A percentile compares a stretch with the other conserved stretches of the same genome.
These are phyloP conservation scores for Ophiobolus disseminans DNA, from an alignment of 2,329 filamentous ascomycete species.

Conservation along the genomic window DNA sequence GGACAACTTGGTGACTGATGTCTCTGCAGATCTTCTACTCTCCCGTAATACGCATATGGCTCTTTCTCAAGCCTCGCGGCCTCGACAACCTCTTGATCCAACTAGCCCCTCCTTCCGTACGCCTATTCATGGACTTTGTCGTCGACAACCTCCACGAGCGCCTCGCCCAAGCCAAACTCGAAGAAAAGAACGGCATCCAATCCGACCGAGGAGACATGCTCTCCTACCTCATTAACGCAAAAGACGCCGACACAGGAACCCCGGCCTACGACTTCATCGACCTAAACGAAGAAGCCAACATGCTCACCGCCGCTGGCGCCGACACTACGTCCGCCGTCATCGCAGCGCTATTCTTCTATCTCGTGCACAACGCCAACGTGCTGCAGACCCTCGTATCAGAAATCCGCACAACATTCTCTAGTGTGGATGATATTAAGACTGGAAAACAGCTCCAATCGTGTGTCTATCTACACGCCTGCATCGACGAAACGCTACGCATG, in stretches of 20 bases:
- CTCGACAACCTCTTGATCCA: slow-evolving; percentile 16
- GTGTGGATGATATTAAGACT: slow-evolving; percentile 17
- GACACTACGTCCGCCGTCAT: slow-evolving; percentile 21
- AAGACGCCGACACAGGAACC: slow-evolving; percentile 49
- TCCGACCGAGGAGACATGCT: slow-evolving; percentile 49
- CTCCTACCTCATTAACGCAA: slow-evolving; percentile 49
- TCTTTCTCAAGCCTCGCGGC: slow-evolving; percentile 25
- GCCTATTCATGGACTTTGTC: slow-evolving; percentile 18
- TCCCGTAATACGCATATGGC: slow-evolving; percentile 5
- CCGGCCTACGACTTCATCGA: slow-evolving; percentile 44
- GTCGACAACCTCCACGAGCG: slow-evolving; percentile 9
- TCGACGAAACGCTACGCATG: slow-evolving; percentile 26
- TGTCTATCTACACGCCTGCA: too few relatives aligned
- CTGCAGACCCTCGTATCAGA: slow-evolving; percentile 16
- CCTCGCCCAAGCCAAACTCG: slow-evolving; percentile 4
- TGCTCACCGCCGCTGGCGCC: slow-evolving; percentile 24
- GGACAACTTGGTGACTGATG: too few relatives aligned
- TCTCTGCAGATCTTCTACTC: too few relatives aligned
- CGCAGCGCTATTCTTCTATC: slow-evolving; percentile 20
- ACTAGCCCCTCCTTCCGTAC: slow-evolving; percentile 12
- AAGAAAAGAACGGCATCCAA: slow-evolving; percentile 9
- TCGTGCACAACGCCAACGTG: slow-evolving; percentile 6
- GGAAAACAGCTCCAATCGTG: slow-evolving; percentile 24
- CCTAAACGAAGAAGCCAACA: slow-evolving; percentile 37
- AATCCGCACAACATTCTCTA: slow-evolving; percentile 13